A percentile compares a stretch with the other conserved stretches of the same genome.
phyloP scores from a whole-genome alignment of 2,329 filamentous ascomycete genomes.

The Camillea tinctor region DNA sequence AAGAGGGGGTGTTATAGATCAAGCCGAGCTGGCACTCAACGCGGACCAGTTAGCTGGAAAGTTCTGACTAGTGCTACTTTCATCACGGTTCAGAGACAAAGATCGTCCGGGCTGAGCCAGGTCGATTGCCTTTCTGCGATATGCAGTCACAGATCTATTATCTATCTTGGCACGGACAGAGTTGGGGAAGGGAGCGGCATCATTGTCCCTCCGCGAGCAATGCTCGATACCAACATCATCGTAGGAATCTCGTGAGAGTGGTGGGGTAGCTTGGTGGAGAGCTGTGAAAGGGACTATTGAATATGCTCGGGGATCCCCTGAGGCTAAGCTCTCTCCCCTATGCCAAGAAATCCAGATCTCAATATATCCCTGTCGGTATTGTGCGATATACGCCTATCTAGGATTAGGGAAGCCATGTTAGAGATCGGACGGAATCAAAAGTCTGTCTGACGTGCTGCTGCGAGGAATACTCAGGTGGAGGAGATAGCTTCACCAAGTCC shows the following conservation, averaged over 20 bases:
- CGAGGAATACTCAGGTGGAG: not conserved
- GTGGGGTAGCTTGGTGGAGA: not conserved
- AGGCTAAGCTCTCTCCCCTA: not conserved
- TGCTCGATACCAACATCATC: not conserved
- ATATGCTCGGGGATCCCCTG: not conserved
- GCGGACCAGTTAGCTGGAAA: not conserved
- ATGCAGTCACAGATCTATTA: not conserved
- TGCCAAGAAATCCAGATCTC: not conserved
- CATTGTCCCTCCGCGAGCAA: not conserved
- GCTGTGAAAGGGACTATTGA: not conserved
- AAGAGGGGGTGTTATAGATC: not conserved
- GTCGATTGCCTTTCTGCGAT: not conserved
- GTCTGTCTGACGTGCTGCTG: not conserved
- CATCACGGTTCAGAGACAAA: not conserved
- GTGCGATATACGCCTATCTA: not conserved
- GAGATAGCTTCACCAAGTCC: not conserved
- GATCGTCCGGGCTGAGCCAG: not conserved
- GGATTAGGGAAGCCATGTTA: not conserved
- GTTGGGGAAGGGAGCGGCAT: not conserved
- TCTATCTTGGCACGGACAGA: no score
- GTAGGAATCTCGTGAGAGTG: not conserved
- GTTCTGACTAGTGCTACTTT: constrained; percentile 3
- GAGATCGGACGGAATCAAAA: not conserved
- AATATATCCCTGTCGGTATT: not conserved
- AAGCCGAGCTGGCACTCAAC: not conserved